Base-by-base conservation (phyloP, 805 yeast genomes). In the Candida vartiovaarae region DNA sequence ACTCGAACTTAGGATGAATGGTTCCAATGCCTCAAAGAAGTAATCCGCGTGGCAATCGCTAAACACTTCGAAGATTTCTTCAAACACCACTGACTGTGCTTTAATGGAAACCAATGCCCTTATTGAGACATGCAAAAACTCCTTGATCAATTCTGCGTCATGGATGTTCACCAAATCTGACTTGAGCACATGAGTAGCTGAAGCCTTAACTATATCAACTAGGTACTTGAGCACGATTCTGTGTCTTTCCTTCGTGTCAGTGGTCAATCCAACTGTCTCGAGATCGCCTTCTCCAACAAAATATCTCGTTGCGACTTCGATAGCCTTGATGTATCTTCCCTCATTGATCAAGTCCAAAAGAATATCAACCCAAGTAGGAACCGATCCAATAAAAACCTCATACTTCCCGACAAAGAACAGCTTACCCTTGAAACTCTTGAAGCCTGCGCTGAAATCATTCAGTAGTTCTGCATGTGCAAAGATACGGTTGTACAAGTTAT, bases 341-440 rank as follows among this genome's bases (percentile, higher is more conserved):
- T 62, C 51, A 8, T 74, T 65, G 39, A 87, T 65, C 9, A 75
- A 55, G 82, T 86, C 95, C 89, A 54, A 34, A 1, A 56, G 30
- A 3, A 52, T 24, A 40, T 52, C 57, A 52, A 88, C 86, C 96
- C 96, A 87, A 51, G 73, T 78, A 3, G 78, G 66, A 11, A 78
- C 61, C 25, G 77, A 67, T 0, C 90, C 95, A 3, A 80, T 69
- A 5, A 64, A 64, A 36, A 78, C 55, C 44, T 76, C 80, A 42
- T 72, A 71, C 34, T 67, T 64, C 0, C 84, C 84, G 40, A 81
- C 52, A 1, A 78, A 44, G 52, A 79, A 72, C 0, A 87, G 38
- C 24, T 74, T 68, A 2, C 74, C 70, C 47, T 67, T 75, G 46
- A 64, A 67, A 0, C 66, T 57, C 43, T 54, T 60, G 32, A 72